Evolutionary conservation across 495 filamentous ascomycete genomes (phyloP), one percentile per base, ranked within the genome.

Genomic region (Chlorociboria aeruginascens): DNA sequence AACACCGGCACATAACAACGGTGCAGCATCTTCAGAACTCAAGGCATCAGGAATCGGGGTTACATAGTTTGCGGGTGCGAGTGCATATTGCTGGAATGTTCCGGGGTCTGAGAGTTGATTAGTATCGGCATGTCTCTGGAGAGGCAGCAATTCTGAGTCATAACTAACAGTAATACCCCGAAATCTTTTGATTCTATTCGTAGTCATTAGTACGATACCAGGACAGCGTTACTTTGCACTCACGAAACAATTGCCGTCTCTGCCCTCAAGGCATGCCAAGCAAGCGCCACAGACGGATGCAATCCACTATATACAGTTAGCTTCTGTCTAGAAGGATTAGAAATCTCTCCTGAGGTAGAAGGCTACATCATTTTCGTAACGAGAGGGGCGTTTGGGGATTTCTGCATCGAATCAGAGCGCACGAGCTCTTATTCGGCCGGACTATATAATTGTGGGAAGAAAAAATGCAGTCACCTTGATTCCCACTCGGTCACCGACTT

Each of bases 61-160:
- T 16, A 85, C 79, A 54, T 85, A 79, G 59, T 72, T 73, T 4
- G 79, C 79, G 6, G 78, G 75, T 0, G 71, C 73, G 1, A 82
- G 48, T n/a, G 73, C 72, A 55, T 84, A 86, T 61, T 85, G 77
- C 60, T 83, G 81, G 62, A 87, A 86, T 20, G 81, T 86, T 31
- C 82, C 81, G 0, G 80, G 80, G 28, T 67, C 51, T 58, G n/a
- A 25, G 16, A 43, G 40, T 33, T 36, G 32, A 11, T 49, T 42
- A 52, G 42, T 17, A 33, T 32, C 12, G 12, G 25, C 33, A 44
- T 40, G 36, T 50, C 52, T 2, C 17, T 32, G 7, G 16, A 16
- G 13, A 7, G 20, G 10, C 7, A 25, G 31, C 36, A 17, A 8
- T 30, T 14, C 8, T 7, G 29, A 44, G 30, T 40, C 10, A 25